These are phyloP conservation scores for Solanum hybrid DNA, from an alignment of 305 asterid species.

Conservation along the genomic window DNA sequence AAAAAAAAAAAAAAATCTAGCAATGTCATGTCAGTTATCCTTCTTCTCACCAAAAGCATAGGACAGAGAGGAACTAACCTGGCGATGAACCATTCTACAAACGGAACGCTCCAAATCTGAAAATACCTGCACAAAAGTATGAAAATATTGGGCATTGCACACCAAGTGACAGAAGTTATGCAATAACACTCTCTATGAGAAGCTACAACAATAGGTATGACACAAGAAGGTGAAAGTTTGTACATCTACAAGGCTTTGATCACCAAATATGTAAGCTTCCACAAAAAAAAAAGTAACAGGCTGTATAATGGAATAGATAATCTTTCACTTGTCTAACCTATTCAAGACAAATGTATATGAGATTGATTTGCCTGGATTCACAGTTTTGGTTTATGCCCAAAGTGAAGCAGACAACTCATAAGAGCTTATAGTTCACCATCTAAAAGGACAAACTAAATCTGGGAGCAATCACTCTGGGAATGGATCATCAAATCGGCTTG, in stretches of 20 bases:
- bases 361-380: background rate
- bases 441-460: background rate
- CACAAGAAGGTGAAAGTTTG: background rate
- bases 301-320: background rate
- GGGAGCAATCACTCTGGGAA: background rate
- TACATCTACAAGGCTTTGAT: constrained; percentile 3
- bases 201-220: background rate
- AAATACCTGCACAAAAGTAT: constrained; percentile 55
- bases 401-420: background rate
- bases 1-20: background rate
- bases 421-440: background rate
- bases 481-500: background rate
- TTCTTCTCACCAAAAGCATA: background rate
- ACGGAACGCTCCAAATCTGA: constrained; percentile 99
- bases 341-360: background rate
- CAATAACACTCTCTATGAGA: background rate
- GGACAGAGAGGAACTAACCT: constrained; percentile 40
- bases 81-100: constrained; percentile 97
- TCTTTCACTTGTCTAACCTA: background rate
- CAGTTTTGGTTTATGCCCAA: background rate
- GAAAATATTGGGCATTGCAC: background rate
- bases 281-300: background rate
- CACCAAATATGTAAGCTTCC: background rate
- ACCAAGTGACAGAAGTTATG: background rate
- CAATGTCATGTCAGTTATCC: background rate